Evolutionary conservation across 73 alveolate genomes (phyloP).

Genomic region (Paramecium caudatum): DNA sequence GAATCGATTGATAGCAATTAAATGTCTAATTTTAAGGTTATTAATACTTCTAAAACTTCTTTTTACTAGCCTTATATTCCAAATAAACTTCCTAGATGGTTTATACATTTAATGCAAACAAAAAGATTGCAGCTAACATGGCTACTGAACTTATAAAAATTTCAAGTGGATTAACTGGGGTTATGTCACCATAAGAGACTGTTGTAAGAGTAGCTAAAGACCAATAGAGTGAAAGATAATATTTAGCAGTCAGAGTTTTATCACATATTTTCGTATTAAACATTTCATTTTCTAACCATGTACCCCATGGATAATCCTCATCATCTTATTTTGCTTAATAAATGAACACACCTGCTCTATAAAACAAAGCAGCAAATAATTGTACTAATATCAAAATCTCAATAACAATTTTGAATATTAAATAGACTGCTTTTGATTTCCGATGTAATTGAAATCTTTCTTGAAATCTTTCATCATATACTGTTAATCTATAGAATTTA

Average conservation of each 20-base stretch:
- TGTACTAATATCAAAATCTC: slow-evolving; percentile 29
- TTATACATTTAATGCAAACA: slow-evolving; percentile 40
- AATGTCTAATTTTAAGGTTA: background rate
- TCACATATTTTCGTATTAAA: background rate
- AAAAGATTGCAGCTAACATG: slow-evolving; percentile 41
- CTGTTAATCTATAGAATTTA: background rate
- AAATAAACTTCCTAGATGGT: slow-evolving; percentile 50
- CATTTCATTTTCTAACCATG: slow-evolving; percentile 53
- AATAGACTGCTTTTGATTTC: slow-evolving; percentile 54
- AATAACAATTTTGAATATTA: slow-evolving; percentile 35
- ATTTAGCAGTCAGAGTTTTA: background rate
- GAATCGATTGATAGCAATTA: slow-evolving; percentile 45
- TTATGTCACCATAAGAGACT: slow-evolving; percentile 60
- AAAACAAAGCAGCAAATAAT: slow-evolving; percentile 48
- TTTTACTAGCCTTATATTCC: slow-evolving; percentile 44
- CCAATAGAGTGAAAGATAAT: slow-evolving; percentile 56
- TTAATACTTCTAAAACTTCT: slow-evolving; percentile 44
- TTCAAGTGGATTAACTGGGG: slow-evolving; percentile 53
- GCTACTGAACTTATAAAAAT: background rate
- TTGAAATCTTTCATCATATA: slow-evolving; percentile 17
- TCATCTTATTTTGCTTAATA: background rate
- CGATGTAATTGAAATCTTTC: slow-evolving; percentile 50
- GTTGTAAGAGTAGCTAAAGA: slow-evolving; percentile 50
- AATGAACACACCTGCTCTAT: slow-evolving; percentile 26
- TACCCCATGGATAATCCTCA: slow-evolving; percentile 28